Evolutionary conservation across 345 rosid genomes (phyloP), one percentile per base, ranked within the genome.

Genomic region (Aegle marmelos): DNA sequence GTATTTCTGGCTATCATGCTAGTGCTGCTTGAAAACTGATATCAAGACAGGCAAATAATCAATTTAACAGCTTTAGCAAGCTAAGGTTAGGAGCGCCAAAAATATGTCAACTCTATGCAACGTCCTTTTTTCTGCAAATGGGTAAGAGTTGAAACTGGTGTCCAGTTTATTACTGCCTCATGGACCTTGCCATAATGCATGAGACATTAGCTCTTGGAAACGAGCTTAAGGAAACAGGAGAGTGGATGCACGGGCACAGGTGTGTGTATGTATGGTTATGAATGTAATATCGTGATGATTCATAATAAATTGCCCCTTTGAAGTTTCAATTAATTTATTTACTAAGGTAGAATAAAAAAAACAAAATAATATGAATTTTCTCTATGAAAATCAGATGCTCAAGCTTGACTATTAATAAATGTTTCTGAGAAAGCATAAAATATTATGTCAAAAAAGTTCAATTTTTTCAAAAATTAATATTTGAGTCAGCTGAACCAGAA

Each of bases 21-120:
- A 56, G 27, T 62, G 68, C 31, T 50, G 68, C 39, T 74, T 61
- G 24, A 59, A 9, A 58, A 59, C 2, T 14, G 37, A 14, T 4
- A 60, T 9, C 28, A 37, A 16, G n/a, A 41, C n/a, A 34, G 31
- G 66, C 17, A 16, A 73, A 33, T 58, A 50, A 22, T 25, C 66
- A 73, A 24, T 25, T n/a, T 56, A 56, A 71, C 63, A 71, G 63
- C 66, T 73, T 31, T 54, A 53, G 28, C 53, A 57, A 58, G 25
- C 66, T 36, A 59, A 59, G 24, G 14, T 22, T 60, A 4, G 45
- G 54, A 34, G 24, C 24, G 21, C 11, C 28, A 48, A 21, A 21
- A 45, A 53, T 16, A 13, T 27, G 3, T 45, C 59, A 41, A 66
- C 62, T 6, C 27, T 7, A n/a, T 24, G 27, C 17, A 28, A 11